Percentiles rank a stretch among this genome's conserved stretches.
Conservation (phyloP, 2,329 filamentous ascomycete genomes). For the Alternaria brassicicola region DNA sequence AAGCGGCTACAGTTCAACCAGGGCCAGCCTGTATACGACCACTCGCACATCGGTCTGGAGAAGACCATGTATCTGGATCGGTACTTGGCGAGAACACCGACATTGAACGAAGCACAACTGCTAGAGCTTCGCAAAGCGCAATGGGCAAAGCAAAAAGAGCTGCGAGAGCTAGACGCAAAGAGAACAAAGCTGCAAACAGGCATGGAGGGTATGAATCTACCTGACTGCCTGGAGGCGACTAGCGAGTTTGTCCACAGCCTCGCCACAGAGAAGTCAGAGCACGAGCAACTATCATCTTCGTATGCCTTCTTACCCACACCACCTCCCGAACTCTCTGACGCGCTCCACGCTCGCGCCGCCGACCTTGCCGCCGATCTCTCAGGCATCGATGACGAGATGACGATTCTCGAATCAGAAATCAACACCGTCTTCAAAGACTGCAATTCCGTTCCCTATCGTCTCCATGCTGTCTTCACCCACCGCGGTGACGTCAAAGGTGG, state of each 20-base stretch:
- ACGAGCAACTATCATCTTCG: constrained; percentile 4
- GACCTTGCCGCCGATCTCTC: constrained; percentile 34
- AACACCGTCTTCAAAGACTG: constrained; percentile 67
- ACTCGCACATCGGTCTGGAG: constrained; percentile 74
- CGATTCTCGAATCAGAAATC: constrained; percentile 56
- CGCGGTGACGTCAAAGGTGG: constrained; percentile 69
- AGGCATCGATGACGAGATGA: constrained; percentile 49
- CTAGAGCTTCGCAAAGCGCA: constrained; percentile 69
- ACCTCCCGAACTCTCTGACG: constrained; percentile 26
- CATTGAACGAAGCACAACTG: constrained; percentile 51
- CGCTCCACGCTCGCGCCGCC: constrained; percentile 29
- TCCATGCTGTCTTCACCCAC: constrained; percentile 94
- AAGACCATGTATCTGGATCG: constrained; percentile 85
- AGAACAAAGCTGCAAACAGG: constrained; percentile 51
- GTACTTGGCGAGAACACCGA: constrained; percentile 61
- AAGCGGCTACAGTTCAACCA: constrained; percentile 76
- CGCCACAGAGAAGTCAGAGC: constrained; percentile 12
- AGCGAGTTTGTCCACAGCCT: constrained; percentile 33
- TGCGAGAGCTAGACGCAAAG: constrained; percentile 62
- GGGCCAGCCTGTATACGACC: constrained; percentile 54
- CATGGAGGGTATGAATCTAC: constrained; percentile 33
- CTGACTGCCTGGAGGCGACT: constrained; percentile 41
- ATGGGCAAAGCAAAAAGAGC: constrained; percentile 74
- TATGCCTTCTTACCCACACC: constrained; percentile 22
- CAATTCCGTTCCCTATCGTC: constrained; percentile 72